Base-by-base conservation (phyloP, 2,329 filamentous ascomycete species). In the Talaromyces funiculosus region DNA sequence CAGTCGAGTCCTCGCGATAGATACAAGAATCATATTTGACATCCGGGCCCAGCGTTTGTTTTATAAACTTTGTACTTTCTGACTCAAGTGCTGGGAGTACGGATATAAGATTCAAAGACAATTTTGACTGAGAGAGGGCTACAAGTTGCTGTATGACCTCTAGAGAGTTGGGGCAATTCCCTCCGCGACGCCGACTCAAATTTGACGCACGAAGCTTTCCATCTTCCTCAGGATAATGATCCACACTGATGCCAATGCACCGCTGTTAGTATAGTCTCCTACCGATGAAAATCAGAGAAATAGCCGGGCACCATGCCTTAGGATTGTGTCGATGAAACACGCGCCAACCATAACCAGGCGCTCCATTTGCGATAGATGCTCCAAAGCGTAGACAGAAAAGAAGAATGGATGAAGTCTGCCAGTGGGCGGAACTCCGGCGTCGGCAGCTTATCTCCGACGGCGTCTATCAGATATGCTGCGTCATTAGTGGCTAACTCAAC, bases 121-220 rank as follows among this genome's bases (percentile, higher is more conserved):
- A 26, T 14, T 59, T 53, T 12, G 62, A 22, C 6, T 54, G 37
- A 8, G 43, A 37, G 14, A 22, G 26, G 1, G 53, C 58, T 12
- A 85, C 67, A 18, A 90, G 79, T 70, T 91, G 86, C 63, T 84
- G 80, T 26, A 92, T 76, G 8, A 92, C 88, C 69, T 90, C 82
- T 35, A 90, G 81, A 3, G 84, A 83, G 70, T 92, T 92, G 24
- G 86, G 82, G 64, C 86, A 86, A 71, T 92, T 92, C 33, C 89
- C 89, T 57, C 89, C 89, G 26, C 88, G 82, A 31, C 88, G 83
- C 45, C 81, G 80, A 37, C 77, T 74, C 59, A 88, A 71, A 24
- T 69, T 78, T 2, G 82, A 82, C 18, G 89, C 88, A 33, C 88
- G 86, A 42, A 90, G 78, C 73, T 92, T 92, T 53, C 84, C 81